These are phyloP conservation scores for Cryptomeria japonica DNA, from an alignment of 75 land plant genomes.

Conservation along the genomic window DNA sequence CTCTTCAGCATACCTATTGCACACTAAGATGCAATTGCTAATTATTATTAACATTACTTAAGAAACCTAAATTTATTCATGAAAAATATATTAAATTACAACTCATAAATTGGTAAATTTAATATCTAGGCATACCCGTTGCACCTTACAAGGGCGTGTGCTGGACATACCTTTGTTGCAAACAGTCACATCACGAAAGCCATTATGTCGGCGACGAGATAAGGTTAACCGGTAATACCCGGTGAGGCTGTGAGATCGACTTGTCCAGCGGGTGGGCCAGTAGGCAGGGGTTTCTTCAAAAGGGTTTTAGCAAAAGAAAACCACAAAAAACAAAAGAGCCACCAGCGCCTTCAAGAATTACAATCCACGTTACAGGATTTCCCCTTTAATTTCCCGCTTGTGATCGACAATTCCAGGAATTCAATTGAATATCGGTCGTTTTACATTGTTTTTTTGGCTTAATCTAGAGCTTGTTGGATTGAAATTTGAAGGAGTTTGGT, in stretches of 20 bases:
- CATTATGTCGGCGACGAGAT: background rate
- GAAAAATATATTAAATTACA: too few relatives aligned
- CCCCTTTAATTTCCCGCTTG: background rate
- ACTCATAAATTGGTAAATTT: too few relatives aligned
- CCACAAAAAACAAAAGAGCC: background rate
- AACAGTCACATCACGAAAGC: background rate
- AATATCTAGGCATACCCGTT: too few relatives aligned
- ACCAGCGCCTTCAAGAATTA: background rate
- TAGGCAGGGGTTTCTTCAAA: background rate
- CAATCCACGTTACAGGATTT: background rate
- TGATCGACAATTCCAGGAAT: background rate
- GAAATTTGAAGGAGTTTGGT: background rate
- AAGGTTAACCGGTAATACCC: background rate
- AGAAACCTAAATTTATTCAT: too few relatives aligned
- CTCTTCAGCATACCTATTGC: too few relatives aligned
- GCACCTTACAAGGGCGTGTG: too few relatives aligned
- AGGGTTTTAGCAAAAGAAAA: background rate
- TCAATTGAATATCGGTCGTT: background rate
- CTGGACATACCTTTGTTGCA: background rate
- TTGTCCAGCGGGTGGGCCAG: background rate
- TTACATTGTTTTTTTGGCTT: too few relatives aligned
- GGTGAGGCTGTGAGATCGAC: background rate
- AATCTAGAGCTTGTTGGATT: background rate
- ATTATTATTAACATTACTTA: too few relatives aligned
- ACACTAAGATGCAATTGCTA: too few relatives aligned